Conservation (phyloP, 1,139 yeast species). For the Debaryomyces coudertii region DNA sequence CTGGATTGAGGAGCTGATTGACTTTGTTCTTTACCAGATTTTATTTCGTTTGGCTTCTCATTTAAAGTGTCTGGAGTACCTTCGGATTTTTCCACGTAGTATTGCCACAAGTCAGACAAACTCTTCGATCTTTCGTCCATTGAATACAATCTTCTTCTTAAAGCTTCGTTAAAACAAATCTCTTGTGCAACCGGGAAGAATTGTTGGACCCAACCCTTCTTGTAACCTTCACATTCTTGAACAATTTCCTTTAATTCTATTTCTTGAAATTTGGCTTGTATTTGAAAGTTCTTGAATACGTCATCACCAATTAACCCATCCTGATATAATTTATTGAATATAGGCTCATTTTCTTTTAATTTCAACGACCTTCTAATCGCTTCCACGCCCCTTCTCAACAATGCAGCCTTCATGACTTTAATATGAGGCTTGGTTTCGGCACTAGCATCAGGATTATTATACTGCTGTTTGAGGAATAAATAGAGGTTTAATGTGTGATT, state of each 20-base stretch:
- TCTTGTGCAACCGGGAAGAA: constrained; percentile 85
- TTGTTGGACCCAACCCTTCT: constrained; percentile 78
- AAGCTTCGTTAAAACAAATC: constrained; percentile 88
- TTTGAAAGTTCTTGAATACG: constrained; percentile 74
- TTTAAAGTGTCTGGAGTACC: background rate
- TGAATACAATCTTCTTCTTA: constrained; percentile 76
- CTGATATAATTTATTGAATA: constrained; percentile 72
- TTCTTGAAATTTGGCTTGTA: constrained; percentile 78
- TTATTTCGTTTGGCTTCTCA: background rate
- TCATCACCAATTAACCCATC: constrained; percentile 92
- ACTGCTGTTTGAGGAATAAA: constrained; percentile 55
- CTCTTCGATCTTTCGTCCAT: constrained; percentile 57
- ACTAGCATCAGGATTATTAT: constrained; percentile 40
- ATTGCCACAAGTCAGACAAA: constrained; percentile 55
- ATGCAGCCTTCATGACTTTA: constrained; percentile 82
- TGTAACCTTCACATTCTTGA: constrained; percentile 71
- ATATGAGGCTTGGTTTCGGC: constrained; percentile 66
- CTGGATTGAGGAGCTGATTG: constrained; percentile 1
- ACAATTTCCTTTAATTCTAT: constrained; percentile 78
- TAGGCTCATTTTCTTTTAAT: constrained; percentile 73
- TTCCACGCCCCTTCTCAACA: constrained; percentile 74
- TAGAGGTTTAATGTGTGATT: constrained; percentile 70
- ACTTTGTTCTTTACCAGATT: background rate
- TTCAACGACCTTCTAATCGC: constrained; percentile 68
- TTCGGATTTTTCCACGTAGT: constrained; percentile 29